Evolutionary conservation across 768 basidiomycete species (phyloP), one percentile per base, ranked within the genome.

Genomic region (Gloeophyllum trabeum): DNA sequence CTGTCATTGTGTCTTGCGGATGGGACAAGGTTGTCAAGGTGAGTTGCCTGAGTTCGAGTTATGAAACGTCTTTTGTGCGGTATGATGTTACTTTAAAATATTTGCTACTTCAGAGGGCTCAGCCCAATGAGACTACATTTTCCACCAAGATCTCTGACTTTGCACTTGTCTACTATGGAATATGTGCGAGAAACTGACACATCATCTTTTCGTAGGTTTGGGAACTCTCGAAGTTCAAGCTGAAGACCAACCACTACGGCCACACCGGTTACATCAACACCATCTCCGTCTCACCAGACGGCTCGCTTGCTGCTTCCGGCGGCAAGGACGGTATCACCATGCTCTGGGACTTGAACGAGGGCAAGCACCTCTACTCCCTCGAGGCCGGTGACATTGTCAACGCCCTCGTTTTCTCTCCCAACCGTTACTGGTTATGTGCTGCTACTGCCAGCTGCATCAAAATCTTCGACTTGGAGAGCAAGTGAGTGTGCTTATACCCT

Each of bases 1-100:
- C 96, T 44, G 94, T 98, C 58, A 98, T 98, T 57, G 96, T 99
- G 45, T 98, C 96, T 47, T 86, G 83, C 56, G 96, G 96, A 56
- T 99, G 96, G 96, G 96, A 99, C 75, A 98, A 97, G 74, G 91
- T 97, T 48, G 96, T 99, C 62, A 99, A 99, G 81, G 96, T 94
- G 52, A 66, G 80, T 58, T 12, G 41, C 30, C 13, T 35, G 28
- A 10, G 28, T 14, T 39, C 18, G 13, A 21, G 16, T 16, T 6
- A 24, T 43, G 3, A 28, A 3, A 2, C 4, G 20, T 24, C n/a
- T 42, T 35, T 28, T n/a, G 4, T 43, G 36, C 22, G 24, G 44
- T 26, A 59, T 71, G 69, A 69, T 71, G 65, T 52, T 63, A 70
- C 18, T 32, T 10, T 32, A 16, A 10, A 10, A 74, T 76, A 76